phyloP scores from a whole-genome alignment of 2,329 filamentous ascomycete genomes.

The Monosporascus sp. region DNA sequence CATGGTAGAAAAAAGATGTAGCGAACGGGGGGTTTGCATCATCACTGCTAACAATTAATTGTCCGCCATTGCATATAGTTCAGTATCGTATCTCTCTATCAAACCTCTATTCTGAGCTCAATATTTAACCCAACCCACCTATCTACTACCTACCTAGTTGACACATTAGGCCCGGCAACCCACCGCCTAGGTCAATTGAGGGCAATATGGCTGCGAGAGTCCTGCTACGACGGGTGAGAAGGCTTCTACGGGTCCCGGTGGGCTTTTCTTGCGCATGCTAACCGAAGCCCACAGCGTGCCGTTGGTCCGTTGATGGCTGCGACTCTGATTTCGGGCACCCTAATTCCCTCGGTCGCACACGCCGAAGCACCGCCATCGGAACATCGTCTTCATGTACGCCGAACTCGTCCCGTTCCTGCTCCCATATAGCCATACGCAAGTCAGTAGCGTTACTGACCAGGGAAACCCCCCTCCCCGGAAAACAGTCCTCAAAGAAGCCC shows the following conservation, averaged over 20 bases:
- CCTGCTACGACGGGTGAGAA: conserved; percentile 50
- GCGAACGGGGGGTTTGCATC: neutral
- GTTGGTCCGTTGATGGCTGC: conserved; percentile 50
- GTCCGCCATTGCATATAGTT: neutral
- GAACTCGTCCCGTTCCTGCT: neutral
- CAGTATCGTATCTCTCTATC: no score
- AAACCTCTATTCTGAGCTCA: neutral
- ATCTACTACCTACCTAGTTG: neutral
- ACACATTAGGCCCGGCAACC: conserved; percentile 3
- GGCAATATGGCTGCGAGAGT: conserved; percentile 55
- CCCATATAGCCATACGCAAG: no score
- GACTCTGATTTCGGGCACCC: conserved; percentile 27
- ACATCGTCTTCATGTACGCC: conserved; percentile 19
- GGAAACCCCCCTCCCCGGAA: neutral
- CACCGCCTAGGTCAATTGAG: conserved; percentile 38
- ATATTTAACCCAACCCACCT: neutral
- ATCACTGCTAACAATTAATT: neutral
- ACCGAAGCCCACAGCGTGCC: conserved; percentile 36
- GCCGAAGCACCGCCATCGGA: conserved; percentile 40
- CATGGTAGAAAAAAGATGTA: neutral
- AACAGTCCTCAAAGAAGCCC: conserved; percentile 52
- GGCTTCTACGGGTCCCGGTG: conserved; percentile 1
- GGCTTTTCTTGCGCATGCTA: conserved; percentile 13
- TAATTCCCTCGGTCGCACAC: conserved; percentile 30
- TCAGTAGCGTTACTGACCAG: neutral